Evolutionary conservation across 2,329 filamentous ascomycete species (phyloP).

Genomic region (Coniochaeta sp.): DNA sequence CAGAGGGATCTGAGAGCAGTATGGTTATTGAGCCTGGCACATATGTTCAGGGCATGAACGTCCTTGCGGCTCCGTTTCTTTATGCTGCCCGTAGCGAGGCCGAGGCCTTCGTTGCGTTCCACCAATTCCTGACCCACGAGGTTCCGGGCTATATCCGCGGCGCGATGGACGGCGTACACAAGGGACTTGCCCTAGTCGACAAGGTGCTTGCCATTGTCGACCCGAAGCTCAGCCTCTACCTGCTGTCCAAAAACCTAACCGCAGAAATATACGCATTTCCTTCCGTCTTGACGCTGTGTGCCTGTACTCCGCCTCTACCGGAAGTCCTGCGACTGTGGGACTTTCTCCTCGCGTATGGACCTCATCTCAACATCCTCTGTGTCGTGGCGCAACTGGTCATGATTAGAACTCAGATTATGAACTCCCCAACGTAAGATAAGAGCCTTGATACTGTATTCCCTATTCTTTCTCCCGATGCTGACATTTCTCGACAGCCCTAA

Average conservation of each 20-base stretch:
- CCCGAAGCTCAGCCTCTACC: constrained; percentile 73
- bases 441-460: neutral
- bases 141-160: constrained; percentile 91
- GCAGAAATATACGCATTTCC: constrained; percentile 96
- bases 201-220: constrained; percentile 88
- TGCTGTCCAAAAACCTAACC: constrained; percentile 78
- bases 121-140: constrained; percentile 78
- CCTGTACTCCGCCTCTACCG: constrained; percentile 88
- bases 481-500: constrained; percentile 60
- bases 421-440: constrained; percentile 64
- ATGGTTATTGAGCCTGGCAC: constrained; percentile 61
- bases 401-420: constrained; percentile 76
- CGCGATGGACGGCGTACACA: constrained; percentile 95
- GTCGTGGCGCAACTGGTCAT: constrained; percentile 93
- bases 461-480: neutral
- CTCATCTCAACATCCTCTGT: constrained; percentile 90
- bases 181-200: constrained; percentile 83
- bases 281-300: constrained; percentile 87
- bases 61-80: constrained; percentile 88
- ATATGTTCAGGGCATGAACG: constrained; percentile 99
- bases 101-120: constrained; percentile 88
- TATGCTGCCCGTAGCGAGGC: constrained; percentile 92
- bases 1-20: constrained; percentile 55
- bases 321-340: constrained; percentile 95
- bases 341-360: constrained; percentile 91